phyloP scores from a whole-genome alignment of 441 rosid species.

The Populus hybrid region DNA sequence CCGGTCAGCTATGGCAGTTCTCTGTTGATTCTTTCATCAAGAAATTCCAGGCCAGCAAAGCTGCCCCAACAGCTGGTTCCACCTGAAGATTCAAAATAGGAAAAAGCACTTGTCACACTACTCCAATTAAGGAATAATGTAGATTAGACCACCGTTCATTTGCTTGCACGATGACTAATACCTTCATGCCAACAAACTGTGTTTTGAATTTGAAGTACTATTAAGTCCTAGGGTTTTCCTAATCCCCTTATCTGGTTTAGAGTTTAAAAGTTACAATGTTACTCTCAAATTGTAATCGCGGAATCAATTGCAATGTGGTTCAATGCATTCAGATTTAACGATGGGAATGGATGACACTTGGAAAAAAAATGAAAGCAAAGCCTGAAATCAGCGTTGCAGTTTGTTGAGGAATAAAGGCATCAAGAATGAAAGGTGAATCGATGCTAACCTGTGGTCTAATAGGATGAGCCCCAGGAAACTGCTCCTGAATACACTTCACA shows the following conservation, averaged over 20 bases:
- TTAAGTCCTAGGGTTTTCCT: neutral
- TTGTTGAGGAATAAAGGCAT: neutral
- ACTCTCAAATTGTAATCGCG: neutral
- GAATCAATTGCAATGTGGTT: neutral
- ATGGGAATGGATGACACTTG: neutral
- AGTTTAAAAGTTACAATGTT: neutral
- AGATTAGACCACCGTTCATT: neutral
- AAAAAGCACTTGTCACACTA: neutral
- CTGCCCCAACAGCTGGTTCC: conserved; percentile 74
- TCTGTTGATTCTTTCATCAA: conserved; percentile 12
- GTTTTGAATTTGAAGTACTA: neutral
- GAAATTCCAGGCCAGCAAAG: conserved; percentile 51
- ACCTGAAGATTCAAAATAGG: conserved; percentile 30
- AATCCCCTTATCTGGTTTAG: neutral
- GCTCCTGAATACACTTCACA: conserved; percentile 38
- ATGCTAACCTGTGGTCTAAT: conserved; percentile 52
- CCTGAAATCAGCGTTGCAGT: neutral
- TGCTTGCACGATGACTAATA: neutral
- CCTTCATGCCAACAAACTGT: neutral
- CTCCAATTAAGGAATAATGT: neutral
- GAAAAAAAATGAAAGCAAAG: neutral
- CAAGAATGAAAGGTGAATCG: neutral
- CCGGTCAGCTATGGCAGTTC: conserved; percentile 11
- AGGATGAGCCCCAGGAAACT: conserved; percentile 48
- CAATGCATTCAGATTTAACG: neutral